Base-by-base conservation (phyloP, 768 basidiomycete species). In the Lactarius pseudohatsudake region DNA sequence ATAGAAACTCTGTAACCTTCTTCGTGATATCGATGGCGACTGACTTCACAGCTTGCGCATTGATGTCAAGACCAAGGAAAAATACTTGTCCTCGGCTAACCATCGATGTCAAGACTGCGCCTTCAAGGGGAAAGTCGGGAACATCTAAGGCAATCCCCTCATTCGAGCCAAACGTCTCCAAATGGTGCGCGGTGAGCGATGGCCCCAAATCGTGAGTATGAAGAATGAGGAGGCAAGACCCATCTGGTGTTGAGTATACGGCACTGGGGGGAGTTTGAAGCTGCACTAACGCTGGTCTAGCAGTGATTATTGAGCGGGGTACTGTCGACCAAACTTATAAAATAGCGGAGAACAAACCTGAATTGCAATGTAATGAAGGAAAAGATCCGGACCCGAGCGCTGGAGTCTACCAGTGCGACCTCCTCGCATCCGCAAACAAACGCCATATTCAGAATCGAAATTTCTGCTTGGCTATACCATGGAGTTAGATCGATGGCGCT, bases 1-100 rank as follows among this genome's bases (percentile, higher is more conserved):
- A 87, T 61, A 77, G 79, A 64, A 84, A 86, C 64, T 86, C 84
- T 2, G 86, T 86, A 4, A 78, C 74, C 63, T 83, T 85, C 61
- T 80, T 81, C 3, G 84, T 85, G 67, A 88, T 85, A 41, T 82
- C 78, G 53, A 88, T 70, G 0, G 76, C 79, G 20, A 82, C 40
- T 0, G 86, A 88, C 20, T 68, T 71, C 59, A 80, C 80, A 15
- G 62, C 59, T 3, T 72, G 75, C 1, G 72, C 32, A 4, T 72
- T 36, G 9, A 73, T 65, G 61, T 84, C 79, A 4, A 87, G 72
- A 10, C 70, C 68, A 3, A 86, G 26, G 8, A 85, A 62, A 70
- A 86, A 81, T 2, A 82, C 77, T 41, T 75, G 76, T 6, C 72
- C 74, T 50, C 82, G 77, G 56, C 70, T 78, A 45, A 77, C 75